These are phyloP conservation scores for Dipodascus geniculatus DNA, from an alignment of 805 yeast species.

Conservation along the genomic window DNA sequence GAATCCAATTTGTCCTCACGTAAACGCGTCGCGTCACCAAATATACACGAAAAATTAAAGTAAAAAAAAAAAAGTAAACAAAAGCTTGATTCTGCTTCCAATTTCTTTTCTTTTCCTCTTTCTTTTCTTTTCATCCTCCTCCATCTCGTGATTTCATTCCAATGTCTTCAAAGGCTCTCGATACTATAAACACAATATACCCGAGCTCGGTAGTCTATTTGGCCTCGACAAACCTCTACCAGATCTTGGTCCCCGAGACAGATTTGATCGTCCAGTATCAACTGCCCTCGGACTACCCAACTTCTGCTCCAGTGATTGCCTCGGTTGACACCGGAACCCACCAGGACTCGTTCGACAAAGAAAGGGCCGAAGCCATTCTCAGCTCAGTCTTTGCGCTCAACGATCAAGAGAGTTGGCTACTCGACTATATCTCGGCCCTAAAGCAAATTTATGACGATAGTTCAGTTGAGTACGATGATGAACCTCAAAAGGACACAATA, in stretches of 20 bases:
- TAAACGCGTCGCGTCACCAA: neutral
- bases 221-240: neutral
- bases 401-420: conserved; percentile 2
- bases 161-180: neutral
- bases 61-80: too few species aligned
- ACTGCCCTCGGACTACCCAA: neutral
- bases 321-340: neutral
- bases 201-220: neutral
- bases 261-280: neutral
- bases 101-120: neutral
- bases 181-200: neutral
- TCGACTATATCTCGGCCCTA: conserved; percentile 4
- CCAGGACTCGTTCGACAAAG: neutral
- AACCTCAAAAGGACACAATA: neutral
- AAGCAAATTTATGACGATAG: conserved; percentile 3
- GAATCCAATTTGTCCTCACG: too few species aligned
- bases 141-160: neutral
- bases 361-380: neutral
- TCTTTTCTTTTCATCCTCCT: neutral
- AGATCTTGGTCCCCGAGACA: neutral
- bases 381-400: neutral
- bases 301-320: neutral
- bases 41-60: neutral
- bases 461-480: neutral
- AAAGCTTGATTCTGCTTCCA: neutral